These are phyloP conservation scores for Glarea lozoyensis DNA, from an alignment of 495 filamentous ascomycete genomes.

Conservation along the genomic window DNA sequence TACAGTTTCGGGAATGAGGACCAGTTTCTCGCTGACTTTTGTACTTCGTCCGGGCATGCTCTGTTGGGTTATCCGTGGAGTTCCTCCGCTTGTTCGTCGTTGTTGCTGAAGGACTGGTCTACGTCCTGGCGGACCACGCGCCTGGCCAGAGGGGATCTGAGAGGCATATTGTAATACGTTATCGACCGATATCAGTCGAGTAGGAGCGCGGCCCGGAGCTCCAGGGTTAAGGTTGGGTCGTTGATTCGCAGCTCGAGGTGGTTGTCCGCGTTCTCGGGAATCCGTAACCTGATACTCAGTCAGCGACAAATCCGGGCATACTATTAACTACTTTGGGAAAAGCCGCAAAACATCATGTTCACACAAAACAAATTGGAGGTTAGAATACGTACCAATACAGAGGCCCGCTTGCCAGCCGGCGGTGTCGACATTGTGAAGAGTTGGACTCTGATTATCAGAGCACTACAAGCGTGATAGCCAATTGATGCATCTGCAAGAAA, in stretches of 20 bases:
- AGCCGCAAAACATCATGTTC: too few relatives aligned
- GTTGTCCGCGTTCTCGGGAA: slow-evolving; percentile 23
- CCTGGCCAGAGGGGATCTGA: slow-evolving; percentile 92
- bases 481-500: too few relatives aligned
- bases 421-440: too few relatives aligned
- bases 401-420: too few relatives aligned
- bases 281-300: slow-evolving; percentile 34
- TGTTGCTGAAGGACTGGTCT: slow-evolving; percentile 41
- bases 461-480: too few relatives aligned
- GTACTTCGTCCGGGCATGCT: slow-evolving; percentile 81
- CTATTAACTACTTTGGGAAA: too few relatives aligned
- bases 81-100: slow-evolving; percentile 29
- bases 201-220: slow-evolving; percentile 32
- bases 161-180: slow-evolving; percentile 90
- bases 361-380: too few relatives aligned
- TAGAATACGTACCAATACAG: too few relatives aligned
- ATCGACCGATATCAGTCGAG: slow-evolving; percentile 89
- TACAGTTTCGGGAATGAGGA: slow-evolving; percentile 80
- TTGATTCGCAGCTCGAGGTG: slow-evolving; percentile 10
- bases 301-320: too few relatives aligned
- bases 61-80: slow-evolving; percentile 47
- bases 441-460: too few relatives aligned
- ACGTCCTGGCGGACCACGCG: slow-evolving; percentile 57
- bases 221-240: slow-evolving; percentile 13
- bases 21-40: slow-evolving; percentile 90